Percentiles rank a stretch among this genome's conserved stretches.
Evolutionary conservation across 2,329 filamentous ascomycete genomes (phyloP).

Genomic region (Aspergillus tanneri): DNA sequence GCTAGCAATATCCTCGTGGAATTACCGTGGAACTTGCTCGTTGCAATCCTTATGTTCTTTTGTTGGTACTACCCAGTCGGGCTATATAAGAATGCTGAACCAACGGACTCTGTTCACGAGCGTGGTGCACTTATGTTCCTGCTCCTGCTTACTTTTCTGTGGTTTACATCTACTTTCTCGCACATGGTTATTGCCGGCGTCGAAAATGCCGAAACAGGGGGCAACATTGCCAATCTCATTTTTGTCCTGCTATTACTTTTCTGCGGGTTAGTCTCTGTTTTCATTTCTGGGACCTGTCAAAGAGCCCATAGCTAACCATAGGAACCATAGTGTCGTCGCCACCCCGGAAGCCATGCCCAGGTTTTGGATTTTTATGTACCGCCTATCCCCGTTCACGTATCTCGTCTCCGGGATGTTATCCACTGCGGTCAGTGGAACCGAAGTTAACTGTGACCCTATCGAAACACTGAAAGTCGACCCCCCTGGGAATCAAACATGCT

Average conservation of each 20-base stretch:
- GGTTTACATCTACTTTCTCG: slow-evolving; percentile 1
- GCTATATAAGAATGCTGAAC: neutral
- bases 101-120: neutral
- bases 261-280: neutral
- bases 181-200: slow-evolving; percentile 1
- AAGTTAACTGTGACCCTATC: neutral
- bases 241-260: neutral
- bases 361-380: slow-evolving; percentile 6
- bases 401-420: slow-evolving; percentile 1
- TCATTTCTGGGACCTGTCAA: too few relatives aligned
- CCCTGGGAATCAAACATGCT: neutral
- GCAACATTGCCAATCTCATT: neutral
- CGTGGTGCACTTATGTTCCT: slow-evolving; percentile 1
- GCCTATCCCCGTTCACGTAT: neutral
- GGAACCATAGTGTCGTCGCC: slow-evolving; percentile 1
- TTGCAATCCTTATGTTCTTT: neutral
- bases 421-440: slow-evolving; percentile 1
- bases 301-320: neutral
- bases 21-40: slow-evolving; percentile 59
- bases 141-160: neutral
- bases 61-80: neutral
- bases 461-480: neutral
- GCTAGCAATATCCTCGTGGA: slow-evolving; percentile 80
- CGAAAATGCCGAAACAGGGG: slow-evolving; percentile 2
- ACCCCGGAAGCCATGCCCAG: slow-evolving; percentile 4